These are phyloP conservation scores for Quercus rubra DNA, from an alignment of 306 rosid species.

Conservation along the genomic window DNA sequence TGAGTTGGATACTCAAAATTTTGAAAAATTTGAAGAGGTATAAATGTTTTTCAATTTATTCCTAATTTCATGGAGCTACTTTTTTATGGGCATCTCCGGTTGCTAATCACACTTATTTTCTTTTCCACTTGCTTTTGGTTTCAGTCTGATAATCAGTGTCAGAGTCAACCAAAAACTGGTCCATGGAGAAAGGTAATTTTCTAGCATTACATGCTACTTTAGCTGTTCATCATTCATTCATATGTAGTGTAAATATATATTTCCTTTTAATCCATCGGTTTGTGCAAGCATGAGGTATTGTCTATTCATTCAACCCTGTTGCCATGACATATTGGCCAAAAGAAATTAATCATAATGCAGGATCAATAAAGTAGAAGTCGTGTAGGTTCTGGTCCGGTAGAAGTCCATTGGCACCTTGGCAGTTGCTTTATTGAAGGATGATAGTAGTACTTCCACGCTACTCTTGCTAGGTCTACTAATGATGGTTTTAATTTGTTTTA, in stretches of 20 bases:
- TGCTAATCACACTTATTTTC: slow-evolving; percentile 21
- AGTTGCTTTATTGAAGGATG: not conserved
- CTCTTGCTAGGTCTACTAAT: not conserved
- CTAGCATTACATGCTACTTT: not conserved
- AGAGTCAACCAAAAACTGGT: slow-evolving; percentile 65
- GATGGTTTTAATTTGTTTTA: not conserved
- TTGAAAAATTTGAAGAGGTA: slow-evolving; percentile 98
- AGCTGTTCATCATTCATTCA: not conserved
- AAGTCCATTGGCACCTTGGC: not conserved
- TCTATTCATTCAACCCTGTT: not conserved
- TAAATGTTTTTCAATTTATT: slow-evolving; percentile 17
- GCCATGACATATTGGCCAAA: not conserved
- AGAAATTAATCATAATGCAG: not conserved
- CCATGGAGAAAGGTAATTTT: slow-evolving; percentile 93
- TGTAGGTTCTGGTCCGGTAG: not conserved
- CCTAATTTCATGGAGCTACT: slow-evolving; percentile 14
- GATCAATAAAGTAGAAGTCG: not conserved
- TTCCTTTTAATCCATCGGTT: not conserved
- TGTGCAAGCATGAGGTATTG: not conserved
- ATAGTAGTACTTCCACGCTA: not conserved
- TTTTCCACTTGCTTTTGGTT: slow-evolving; percentile 19
- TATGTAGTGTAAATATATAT: not conserved
- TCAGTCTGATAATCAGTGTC: slow-evolving; percentile 64
- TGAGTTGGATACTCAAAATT: slow-evolving; percentile 96
- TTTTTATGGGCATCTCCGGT: slow-evolving; percentile 7